phyloP scores from a whole-genome alignment of 129 eudicot species.

The Arctium lappa region DNA sequence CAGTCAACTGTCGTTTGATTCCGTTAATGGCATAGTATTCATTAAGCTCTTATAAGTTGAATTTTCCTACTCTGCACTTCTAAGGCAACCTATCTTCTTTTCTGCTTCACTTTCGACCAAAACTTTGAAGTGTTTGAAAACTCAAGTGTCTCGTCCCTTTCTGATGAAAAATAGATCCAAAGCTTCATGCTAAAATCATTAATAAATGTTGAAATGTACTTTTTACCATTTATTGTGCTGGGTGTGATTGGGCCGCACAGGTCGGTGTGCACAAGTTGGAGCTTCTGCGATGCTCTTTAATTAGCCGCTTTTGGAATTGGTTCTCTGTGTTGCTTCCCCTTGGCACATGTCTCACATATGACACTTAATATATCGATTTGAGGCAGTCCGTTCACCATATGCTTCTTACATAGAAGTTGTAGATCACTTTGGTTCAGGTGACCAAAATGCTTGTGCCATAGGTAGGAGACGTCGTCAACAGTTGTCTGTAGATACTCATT shows the following conservation, averaged over 20 bases:
- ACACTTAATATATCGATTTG: background rate
- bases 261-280: background rate
- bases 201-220: too few species aligned
- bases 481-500: background rate
- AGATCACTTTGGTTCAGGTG: background rate
- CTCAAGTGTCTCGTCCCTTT: background rate
- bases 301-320: background rate
- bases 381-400: slow-evolving; percentile 7
- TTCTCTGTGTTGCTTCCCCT: too few species aligned
- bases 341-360: background rate
- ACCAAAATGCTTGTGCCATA: too few species aligned
- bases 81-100: background rate
- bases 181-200: slow-evolving; percentile 1
- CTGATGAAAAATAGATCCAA: background rate
- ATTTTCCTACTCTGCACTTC: background rate
- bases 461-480: too few species aligned
- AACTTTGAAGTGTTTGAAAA: background rate
- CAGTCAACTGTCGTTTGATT: too few species aligned
- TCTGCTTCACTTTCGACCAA: background rate
- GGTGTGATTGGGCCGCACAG: background rate
- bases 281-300: background rate
- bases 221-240: background rate
- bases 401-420: background rate
- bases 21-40: background rate
- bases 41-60: too few species aligned